These are phyloP conservation scores for Hamamelis virginiana DNA, from an alignment of 164 flowering plant species.

Conservation along the genomic window DNA sequence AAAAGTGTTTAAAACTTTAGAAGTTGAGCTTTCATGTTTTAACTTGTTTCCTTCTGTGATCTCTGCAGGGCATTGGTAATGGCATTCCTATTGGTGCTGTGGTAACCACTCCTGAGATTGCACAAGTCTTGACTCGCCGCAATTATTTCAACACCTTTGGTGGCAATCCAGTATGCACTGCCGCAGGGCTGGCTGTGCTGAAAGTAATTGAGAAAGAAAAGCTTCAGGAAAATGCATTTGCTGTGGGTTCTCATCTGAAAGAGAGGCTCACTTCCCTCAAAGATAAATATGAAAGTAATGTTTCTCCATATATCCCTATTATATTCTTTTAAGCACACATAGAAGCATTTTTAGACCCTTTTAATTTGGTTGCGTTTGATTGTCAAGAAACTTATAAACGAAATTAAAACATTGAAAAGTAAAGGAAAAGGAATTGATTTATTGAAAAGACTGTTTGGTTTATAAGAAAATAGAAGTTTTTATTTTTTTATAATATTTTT, in stretches of 20 bases:
- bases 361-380: no score
- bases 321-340: background rate
- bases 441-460: no score
- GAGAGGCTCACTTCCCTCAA: slow-evolving; percentile 60
- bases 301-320: background rate
- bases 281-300: slow-evolving; percentile 79
- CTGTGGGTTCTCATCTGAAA: slow-evolving; percentile 78
- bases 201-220: slow-evolving; percentile 81
- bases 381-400: no score
- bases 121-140: slow-evolving; percentile 70
- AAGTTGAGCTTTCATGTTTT: background rate
- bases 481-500: no score
- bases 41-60: slow-evolving; percentile 10
- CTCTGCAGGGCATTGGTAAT: slow-evolving; percentile 80
- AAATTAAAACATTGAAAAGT: no score
- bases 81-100: slow-evolving; percentile 97
- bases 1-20: no score
- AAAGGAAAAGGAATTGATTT: no score
- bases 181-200: slow-evolving; percentile 90
- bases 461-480: no score
- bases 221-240: slow-evolving; percentile 76
- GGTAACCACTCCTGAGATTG: slow-evolving; percentile 93
- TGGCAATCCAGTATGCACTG: slow-evolving; percentile 91
- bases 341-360: background rate
- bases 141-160: slow-evolving; percentile 93